Evolutionary conservation across 352 stramenopile genomes (phyloP), one percentile per base, ranked within the genome.

Genomic region (Phytophthora tentaculata): DNA sequence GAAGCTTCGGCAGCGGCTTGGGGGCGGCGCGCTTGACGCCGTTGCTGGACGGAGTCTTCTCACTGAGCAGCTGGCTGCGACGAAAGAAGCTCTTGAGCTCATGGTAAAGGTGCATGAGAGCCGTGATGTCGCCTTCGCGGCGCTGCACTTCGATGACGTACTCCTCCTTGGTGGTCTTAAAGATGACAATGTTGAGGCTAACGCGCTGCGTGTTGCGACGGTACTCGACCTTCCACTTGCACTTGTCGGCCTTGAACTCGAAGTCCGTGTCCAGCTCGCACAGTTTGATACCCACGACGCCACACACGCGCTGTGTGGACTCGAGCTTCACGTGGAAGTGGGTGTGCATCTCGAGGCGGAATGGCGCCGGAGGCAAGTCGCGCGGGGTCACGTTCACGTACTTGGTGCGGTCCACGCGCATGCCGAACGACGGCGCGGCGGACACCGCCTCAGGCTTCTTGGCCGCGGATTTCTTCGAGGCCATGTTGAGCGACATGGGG

Each of bases 211-310:
- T 68, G 51, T 75, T 75, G 49, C 78, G 81, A 4, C 86, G 84
- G 74, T 89, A 91, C 50, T 90, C 80, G 45, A 94, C 86, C 72
- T 94, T 96, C 88, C 88, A 96, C 75, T 96, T 96, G 79, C 86
- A 93, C 77, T 96, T 96, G 64, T 89, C 75, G 8, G 76, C 71
- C 65, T 96, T 92, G 68, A 96, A 96, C 61, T 79, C 76, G 55
- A 91, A 96, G 64, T 96, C 88, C 55, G 88, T 92, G 72, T 93
- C 88, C 35, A 96, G 69, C 56, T 94, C 86, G 57, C 83, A 93
- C 9, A 96, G 73, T 77, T 94, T 96, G 39, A 84, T 87, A 28
- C 88, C 83, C 26, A 96, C 73, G 17, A 92, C 75, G 14, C 77
- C 82, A 48, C 88, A 90, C n/a, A 94, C 76, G 37, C 88, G 86